A percentile compares a stretch with the other conserved stretches of the same genome.
These are phyloP conservation scores for Penicillium pancosmium DNA, from an alignment of 495 filamentous ascomycete genomes.

Conservation along the genomic window DNA sequence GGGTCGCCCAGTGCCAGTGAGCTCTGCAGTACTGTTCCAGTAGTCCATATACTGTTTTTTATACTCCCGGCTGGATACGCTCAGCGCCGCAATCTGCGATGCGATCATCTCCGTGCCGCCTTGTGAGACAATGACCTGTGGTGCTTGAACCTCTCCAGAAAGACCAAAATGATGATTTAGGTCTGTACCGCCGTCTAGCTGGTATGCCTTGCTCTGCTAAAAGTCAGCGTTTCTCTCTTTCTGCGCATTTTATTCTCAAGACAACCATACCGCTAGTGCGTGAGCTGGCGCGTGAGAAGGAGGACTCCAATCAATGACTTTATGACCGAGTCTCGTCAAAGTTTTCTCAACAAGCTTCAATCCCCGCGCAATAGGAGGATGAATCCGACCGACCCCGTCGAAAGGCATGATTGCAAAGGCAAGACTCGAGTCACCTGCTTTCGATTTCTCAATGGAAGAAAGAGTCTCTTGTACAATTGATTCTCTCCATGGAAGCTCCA, in stretches of 20 bases:
- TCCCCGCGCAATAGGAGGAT: slow-evolving; percentile 59
- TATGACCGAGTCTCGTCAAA: slow-evolving; percentile 57
- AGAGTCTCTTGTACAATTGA: slow-evolving; percentile 49
- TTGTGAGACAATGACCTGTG: slow-evolving; percentile 38
- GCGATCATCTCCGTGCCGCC: slow-evolving; percentile 39
- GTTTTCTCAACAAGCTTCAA: slow-evolving; percentile 54
- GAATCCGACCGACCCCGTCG: slow-evolving; percentile 51
- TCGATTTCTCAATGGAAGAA: slow-evolving; percentile 40
- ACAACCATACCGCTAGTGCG: slow-evolving; percentile 32
- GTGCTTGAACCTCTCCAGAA: slow-evolving; percentile 54
- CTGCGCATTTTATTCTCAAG: not conserved
- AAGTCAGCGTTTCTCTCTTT: slow-evolving; percentile 1
- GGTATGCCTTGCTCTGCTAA: slow-evolving; percentile 28
- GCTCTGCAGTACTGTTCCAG: slow-evolving; percentile 61
- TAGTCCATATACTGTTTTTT: slow-evolving; percentile 70
- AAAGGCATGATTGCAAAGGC: slow-evolving; percentile 56
- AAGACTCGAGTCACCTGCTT: slow-evolving; percentile 35
- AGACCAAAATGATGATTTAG: slow-evolving; percentile 50
- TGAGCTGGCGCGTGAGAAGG: slow-evolving; percentile 46
- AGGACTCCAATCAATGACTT: slow-evolving; percentile 60
- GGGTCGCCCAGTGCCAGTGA: slow-evolving; percentile 59
- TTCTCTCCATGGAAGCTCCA: slow-evolving; percentile 65
- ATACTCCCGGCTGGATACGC: slow-evolving; percentile 59
- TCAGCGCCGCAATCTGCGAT: slow-evolving; percentile 52
- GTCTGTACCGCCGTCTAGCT: slow-evolving; percentile 56